These are phyloP conservation scores for Sugiyamaella qingdaonensis DNA, from an alignment of 805 yeast species.

Conservation along the genomic window DNA sequence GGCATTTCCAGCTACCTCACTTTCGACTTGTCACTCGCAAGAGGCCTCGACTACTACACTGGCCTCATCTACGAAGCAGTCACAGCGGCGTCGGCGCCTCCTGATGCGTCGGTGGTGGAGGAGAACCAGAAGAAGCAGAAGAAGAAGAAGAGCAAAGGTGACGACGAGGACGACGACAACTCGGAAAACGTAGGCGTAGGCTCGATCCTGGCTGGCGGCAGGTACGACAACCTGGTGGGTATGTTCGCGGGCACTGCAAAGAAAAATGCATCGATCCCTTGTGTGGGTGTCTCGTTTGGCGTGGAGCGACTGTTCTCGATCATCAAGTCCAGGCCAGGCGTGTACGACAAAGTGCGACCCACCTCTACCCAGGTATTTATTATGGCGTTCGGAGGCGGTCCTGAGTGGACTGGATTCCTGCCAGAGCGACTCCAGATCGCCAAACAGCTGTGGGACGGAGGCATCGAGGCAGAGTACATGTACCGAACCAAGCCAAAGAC, in stretches of 20 bases:
- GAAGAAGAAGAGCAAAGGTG: slow-evolving; percentile 31
- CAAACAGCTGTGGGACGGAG: slow-evolving; percentile 78
- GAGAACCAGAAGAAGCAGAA: slow-evolving; percentile 22
- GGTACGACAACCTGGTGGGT: slow-evolving; percentile 94
- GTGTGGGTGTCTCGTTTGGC: slow-evolving; percentile 97
- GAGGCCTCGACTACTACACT: slow-evolving; percentile 97
- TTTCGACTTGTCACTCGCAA: slow-evolving; percentile 90
- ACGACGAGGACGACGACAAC: slow-evolving; percentile 76
- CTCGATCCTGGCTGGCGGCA: slow-evolving; percentile 98
- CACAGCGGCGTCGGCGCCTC: slow-evolving; percentile 95
- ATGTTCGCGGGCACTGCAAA: slow-evolving; percentile 87
- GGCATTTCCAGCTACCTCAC: slow-evolving; percentile 56
- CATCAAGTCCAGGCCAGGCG: slow-evolving; percentile 68
- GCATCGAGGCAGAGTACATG: slow-evolving; percentile 84
- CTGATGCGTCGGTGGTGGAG: slow-evolving; percentile 36
- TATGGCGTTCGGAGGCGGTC: slow-evolving; percentile 99
- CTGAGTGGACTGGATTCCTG: slow-evolving; percentile 89
- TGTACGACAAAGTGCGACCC: slow-evolving; percentile 65
- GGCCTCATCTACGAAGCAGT: slow-evolving; percentile 97
- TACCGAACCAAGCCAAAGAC: slow-evolving; percentile 92
- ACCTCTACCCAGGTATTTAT: slow-evolving; percentile 89
- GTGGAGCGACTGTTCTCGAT: slow-evolving; percentile 91
- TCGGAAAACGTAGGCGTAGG: slow-evolving; percentile 97
- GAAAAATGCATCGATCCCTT: slow-evolving; percentile 76
- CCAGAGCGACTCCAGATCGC: slow-evolving; percentile 88